phyloP scores from a whole-genome alignment of 2,329 filamentous ascomycete genomes.

The Domatiomyces globalis region DNA sequence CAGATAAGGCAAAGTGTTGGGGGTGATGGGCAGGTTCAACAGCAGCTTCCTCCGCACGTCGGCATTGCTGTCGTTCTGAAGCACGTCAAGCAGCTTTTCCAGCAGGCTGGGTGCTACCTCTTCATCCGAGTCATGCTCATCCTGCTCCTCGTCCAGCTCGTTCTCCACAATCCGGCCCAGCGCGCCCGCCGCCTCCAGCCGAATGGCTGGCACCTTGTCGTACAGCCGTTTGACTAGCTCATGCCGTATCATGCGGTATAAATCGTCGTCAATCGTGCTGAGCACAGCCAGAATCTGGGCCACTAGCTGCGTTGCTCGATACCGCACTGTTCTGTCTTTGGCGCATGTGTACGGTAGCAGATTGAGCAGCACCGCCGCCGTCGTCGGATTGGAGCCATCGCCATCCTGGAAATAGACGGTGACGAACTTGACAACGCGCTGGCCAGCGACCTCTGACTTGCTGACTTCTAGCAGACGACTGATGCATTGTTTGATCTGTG shows the following conservation, averaged over 20 bases:
- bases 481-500: conserved; percentile 70
- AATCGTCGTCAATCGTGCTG: conserved; percentile 78
- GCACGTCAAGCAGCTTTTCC: conserved; percentile 68
- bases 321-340: conserved; percentile 89
- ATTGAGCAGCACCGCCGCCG: conserved; percentile 49
- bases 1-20: conserved; percentile 68
- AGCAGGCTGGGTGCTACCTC: conserved; percentile 54
- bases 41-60: conserved; percentile 82
- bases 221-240: conserved; percentile 72
- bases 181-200: conserved; percentile 81
- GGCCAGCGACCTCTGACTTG: conserved; percentile 79
- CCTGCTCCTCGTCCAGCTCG: conserved; percentile 49
- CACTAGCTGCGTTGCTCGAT: conserved; percentile 75
- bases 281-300: conserved; percentile 86
- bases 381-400: conserved; percentile 65
- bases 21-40: conserved; percentile 76
- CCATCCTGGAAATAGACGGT: conserved; percentile 81
- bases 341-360: conserved; percentile 61
- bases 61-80: conserved; percentile 87
- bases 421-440: conserved; percentile 71
- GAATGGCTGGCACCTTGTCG: conserved; percentile 86
- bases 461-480: conserved; percentile 72
- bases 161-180: conserved; percentile 73
- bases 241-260: conserved; percentile 69
- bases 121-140: conserved; percentile 39